Percentiles rank a stretch among this genome's conserved stretches.
Conservation (phyloP, 805 yeast genomes). For the Osmozyma mogii region DNA sequence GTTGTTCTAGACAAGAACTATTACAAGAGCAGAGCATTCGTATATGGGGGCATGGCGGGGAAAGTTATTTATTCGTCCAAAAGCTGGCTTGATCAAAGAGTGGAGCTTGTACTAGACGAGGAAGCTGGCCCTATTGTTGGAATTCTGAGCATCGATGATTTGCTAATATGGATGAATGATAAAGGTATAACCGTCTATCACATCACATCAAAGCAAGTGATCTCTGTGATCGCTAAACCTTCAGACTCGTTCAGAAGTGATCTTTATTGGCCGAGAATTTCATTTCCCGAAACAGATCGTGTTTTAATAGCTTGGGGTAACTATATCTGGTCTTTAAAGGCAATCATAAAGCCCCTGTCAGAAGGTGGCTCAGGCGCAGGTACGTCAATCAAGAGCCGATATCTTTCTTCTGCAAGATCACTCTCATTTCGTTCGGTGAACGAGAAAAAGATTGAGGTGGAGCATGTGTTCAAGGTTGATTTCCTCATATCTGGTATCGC, state of each 20-base stretch:
- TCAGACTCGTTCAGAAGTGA: slow-evolving; percentile 57
- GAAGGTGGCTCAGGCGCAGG: slow-evolving; percentile 8
- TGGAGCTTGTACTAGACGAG: slow-evolving; percentile 55
- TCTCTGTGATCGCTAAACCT: slow-evolving; percentile 53
- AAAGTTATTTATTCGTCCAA: slow-evolving; percentile 64
- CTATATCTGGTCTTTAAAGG: slow-evolving; percentile 62
- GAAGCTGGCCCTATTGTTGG: slow-evolving; percentile 66
- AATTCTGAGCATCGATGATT: slow-evolving; percentile 52
- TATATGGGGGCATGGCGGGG: slow-evolving; percentile 89
- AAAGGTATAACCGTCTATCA: slow-evolving; percentile 67
- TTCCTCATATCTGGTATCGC: slow-evolving; percentile 71
- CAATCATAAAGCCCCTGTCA: slow-evolving; percentile 12
- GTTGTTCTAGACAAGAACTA: slow-evolving; percentile 76
- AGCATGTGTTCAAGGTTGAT: slow-evolving; percentile 39
- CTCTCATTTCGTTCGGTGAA: slow-evolving; percentile 40
- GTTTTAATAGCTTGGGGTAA: slow-evolving; percentile 78
- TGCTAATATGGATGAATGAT: slow-evolving; percentile 80
- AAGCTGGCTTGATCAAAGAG: slow-evolving; percentile 82
- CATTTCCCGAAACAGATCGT: slow-evolving; percentile 55
- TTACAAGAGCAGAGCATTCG: slow-evolving; percentile 50
- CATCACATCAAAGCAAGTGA: slow-evolving; percentile 37
- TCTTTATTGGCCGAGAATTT: slow-evolving; percentile 74
- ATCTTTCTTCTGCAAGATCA: slow-evolving; percentile 47
- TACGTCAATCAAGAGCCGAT: slow-evolving; percentile 23
- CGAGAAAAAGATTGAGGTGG: slow-evolving; percentile 40